Conservation (phyloP, 768 basidiomycete species). For the Sarcomyxa edulis region DNA sequence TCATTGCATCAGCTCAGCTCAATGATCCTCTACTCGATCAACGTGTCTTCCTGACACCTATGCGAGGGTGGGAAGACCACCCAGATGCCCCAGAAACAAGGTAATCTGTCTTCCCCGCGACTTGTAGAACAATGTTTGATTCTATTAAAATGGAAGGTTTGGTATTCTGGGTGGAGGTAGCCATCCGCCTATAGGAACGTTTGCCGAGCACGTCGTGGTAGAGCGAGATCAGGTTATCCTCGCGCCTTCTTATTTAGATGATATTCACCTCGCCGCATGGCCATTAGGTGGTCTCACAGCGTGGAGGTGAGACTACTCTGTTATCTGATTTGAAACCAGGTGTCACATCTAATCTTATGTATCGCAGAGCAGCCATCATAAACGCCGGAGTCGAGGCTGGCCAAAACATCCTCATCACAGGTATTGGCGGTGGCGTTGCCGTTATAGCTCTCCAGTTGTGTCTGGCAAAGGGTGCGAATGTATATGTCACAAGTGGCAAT, state of each 20-base stretch:
- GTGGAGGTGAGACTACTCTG: constrained; percentile 70
- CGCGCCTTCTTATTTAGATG: constrained; percentile 62
- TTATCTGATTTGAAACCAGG: no score
- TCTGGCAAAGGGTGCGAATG: constrained; percentile 67
- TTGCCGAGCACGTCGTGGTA: constrained; percentile 71
- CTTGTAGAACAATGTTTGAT: constrained; percentile 4
- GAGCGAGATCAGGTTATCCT: constrained; percentile 62
- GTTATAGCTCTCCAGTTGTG: constrained; percentile 71
- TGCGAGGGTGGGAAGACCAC: constrained; percentile 68
- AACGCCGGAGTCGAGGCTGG: constrained; percentile 59
- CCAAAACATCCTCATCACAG: constrained; percentile 76
- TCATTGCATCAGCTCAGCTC: constrained; percentile 50
- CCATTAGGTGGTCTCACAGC: constrained; percentile 77
- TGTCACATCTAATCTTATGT: no score
- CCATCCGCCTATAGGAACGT: constrained; percentile 59
- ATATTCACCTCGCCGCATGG: constrained; percentile 70
- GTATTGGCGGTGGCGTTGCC: constrained; percentile 83
- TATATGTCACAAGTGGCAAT: constrained; percentile 78
- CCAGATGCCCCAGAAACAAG: constrained; percentile 60
- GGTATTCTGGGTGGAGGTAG: constrained; percentile 60
- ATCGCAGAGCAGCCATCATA: constrained; percentile 53
- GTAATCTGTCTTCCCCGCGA: constrained; percentile 29
- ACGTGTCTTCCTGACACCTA: constrained; percentile 73
- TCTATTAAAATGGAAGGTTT: constrained; percentile 34
- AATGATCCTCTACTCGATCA: constrained; percentile 53